Conservation (phyloP, 2,329 filamentous ascomycete genomes). For the Hypoxylon sp. region DNA sequence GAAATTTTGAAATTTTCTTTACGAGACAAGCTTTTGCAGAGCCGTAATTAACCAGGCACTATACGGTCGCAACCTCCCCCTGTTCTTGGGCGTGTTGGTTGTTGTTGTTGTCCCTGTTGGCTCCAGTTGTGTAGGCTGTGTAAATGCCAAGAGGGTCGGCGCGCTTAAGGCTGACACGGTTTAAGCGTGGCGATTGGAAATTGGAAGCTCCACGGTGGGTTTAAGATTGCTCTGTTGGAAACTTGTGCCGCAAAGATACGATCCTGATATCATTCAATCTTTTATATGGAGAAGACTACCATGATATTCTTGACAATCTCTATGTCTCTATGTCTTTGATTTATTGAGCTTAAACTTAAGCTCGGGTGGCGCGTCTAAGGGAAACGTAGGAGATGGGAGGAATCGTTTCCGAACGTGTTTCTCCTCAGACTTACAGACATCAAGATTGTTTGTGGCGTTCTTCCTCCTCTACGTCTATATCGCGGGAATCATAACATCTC, state of each 20-base stretch:
- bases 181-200: slow-evolving; percentile 13
- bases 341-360: not conserved
- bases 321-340: slow-evolving; percentile 3
- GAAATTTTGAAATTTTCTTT: slow-evolving; percentile 2
- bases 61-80: slow-evolving; percentile 2
- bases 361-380: not conserved
- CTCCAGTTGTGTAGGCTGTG: too few relatives aligned
- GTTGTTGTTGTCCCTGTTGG: slow-evolving; percentile 16
- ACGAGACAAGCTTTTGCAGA: not conserved
- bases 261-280: slow-evolving; percentile 8
- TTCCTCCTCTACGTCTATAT: not conserved
- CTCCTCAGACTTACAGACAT: not conserved
- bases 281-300: slow-evolving; percentile 16
- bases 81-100: not conserved
- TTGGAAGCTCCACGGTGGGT: slow-evolving; percentile 19
- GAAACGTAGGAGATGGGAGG: slow-evolving; percentile 4
- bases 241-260: not conserved
- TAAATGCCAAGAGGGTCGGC: slow-evolving; percentile 32
- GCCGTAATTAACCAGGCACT: slow-evolving; percentile 4
- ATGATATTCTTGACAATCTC: slow-evolving; percentile 5
- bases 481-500: not conserved
- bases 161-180: slow-evolving; percentile 17
- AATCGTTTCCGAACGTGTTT: slow-evolving; percentile 2
- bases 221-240: not conserved
- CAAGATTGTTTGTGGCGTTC: not conserved